Percentiles rank a stretch among this genome's conserved stretches.
These are phyloP conservation scores for Leptographium flavum DNA, from an alignment of 2,329 filamentous ascomycete species.

Conservation along the genomic window DNA sequence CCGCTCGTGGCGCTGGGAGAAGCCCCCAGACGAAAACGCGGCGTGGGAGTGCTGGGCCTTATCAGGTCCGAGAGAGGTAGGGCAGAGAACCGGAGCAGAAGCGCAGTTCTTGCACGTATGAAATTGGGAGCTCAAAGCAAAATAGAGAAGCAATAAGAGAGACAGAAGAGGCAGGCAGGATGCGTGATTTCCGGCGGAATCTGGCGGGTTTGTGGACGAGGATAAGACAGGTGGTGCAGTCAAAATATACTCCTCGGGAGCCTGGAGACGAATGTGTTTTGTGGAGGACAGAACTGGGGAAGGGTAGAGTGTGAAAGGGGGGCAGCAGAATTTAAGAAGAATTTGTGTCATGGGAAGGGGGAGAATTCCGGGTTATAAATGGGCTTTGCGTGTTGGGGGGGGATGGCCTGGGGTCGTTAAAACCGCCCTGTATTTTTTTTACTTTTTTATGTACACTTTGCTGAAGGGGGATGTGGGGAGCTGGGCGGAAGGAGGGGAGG, in stretches of 20 bases:
- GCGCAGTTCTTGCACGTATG: not conserved
- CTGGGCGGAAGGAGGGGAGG: slow-evolving; percentile 6
- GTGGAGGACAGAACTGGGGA: not conserved
- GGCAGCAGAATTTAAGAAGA: not conserved
- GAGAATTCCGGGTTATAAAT: slow-evolving; percentile 12
- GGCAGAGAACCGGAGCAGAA: not conserved
- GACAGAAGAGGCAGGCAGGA: not conserved
- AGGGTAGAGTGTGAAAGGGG: not conserved
- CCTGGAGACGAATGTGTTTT: not conserved
- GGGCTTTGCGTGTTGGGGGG: slow-evolving; percentile 3
- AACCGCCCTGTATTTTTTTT: slow-evolving; percentile 4
- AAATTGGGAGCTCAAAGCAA: not conserved
- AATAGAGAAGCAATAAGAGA: not conserved
- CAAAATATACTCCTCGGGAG: too few relatives aligned
- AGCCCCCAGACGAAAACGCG: slow-evolving; percentile 4
- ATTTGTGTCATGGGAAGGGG: slow-evolving; percentile 3
- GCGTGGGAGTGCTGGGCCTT: too few relatives aligned
- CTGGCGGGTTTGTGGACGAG: too few relatives aligned
- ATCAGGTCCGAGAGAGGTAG: not conserved
- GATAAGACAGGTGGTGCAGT: too few relatives aligned
- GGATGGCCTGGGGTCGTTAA: slow-evolving; percentile 10
- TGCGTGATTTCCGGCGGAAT: too few relatives aligned
- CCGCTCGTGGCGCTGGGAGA: slow-evolving; percentile 18
- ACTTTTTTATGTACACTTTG: slow-evolving; percentile 4
- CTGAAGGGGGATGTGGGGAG: slow-evolving; percentile 10